Percentiles rank a stretch among this genome's conserved stretches.
These are phyloP conservation scores for Sporothrix pseudoabietina DNA, from an alignment of 2,329 filamentous ascomycete species.

Conservation along the genomic window DNA sequence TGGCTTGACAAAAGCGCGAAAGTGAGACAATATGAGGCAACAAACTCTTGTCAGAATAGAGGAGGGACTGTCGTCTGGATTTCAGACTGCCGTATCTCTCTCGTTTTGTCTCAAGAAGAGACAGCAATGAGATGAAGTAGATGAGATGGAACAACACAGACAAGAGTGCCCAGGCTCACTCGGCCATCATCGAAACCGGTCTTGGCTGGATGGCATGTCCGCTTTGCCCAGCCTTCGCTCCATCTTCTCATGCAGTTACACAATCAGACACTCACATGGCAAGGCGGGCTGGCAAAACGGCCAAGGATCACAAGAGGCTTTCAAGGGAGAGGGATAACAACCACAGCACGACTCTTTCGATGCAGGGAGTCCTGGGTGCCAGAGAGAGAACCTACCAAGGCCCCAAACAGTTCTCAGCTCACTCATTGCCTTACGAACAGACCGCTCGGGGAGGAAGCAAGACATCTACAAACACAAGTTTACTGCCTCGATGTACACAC, in stretches of 20 bases:
- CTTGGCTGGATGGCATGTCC: background rate
- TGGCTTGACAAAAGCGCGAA: background rate
- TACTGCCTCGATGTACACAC: too few relatives aligned
- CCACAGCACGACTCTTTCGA: background rate
- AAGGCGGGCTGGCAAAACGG: background rate
- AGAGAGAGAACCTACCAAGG: background rate
- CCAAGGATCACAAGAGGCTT: background rate
- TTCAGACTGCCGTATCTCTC: background rate
- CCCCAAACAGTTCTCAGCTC: background rate
- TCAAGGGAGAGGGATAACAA: background rate
- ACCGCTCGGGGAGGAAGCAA: background rate
- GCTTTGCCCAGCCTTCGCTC: background rate
- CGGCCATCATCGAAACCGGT: background rate
- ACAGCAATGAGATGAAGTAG: background rate
- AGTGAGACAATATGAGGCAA: background rate
- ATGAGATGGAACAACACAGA: background rate
- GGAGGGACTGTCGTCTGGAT: background rate
- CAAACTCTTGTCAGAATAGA: background rate
- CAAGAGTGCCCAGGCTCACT: too few relatives aligned
- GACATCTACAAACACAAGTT: background rate
- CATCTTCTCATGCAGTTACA: background rate
- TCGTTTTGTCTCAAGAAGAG: constrained; percentile 6
- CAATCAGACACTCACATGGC: background rate
- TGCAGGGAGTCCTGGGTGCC: constrained; percentile 1
- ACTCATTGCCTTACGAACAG: background rate